A percentile compares a stretch with the other conserved stretches of the same genome.
Conservation (phyloP, 73 alveolate genomes). For the Effrenium voratum region DNA sequence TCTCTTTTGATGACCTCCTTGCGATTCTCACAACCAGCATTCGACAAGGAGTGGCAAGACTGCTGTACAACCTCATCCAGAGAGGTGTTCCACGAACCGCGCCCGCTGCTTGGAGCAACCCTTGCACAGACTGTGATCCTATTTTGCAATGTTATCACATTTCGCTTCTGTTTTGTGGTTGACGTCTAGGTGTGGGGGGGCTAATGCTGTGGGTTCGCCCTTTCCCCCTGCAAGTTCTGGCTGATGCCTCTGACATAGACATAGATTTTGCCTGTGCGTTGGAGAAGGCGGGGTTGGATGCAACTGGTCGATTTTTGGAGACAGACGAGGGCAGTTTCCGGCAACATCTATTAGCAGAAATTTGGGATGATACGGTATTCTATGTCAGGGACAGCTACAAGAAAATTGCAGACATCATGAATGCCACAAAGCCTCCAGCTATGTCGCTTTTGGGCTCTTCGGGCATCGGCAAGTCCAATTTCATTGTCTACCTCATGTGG, state of each 20-base stretch:
- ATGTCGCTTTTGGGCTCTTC: slow-evolving; percentile 49
- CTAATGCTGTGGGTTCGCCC: too few relatives aligned
- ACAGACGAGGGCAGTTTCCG: slow-evolving; percentile 45
- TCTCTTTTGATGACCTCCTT: too few relatives aligned
- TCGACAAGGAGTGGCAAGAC: too few relatives aligned
- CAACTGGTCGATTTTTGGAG: background rate
- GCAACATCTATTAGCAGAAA: background rate
- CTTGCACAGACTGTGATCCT: too few relatives aligned
- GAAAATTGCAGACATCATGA: slow-evolving; percentile 14
- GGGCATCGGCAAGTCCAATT: slow-evolving; percentile 52
- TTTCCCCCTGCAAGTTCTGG: too few relatives aligned
- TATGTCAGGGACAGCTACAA: background rate
- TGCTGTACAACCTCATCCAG: too few relatives aligned
- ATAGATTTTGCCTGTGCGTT: background rate
- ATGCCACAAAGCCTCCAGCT: slow-evolving; percentile 20
- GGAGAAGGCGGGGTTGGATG: slow-evolving; percentile 2
- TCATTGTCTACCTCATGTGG: slow-evolving; percentile 34
- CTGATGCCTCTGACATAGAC: background rate
- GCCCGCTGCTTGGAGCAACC: too few relatives aligned
- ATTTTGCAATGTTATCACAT: too few relatives aligned
- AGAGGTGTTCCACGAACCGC: too few relatives aligned
- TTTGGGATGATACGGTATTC: slow-evolving; percentile 46
- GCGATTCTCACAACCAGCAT: too few relatives aligned
- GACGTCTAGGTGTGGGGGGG: too few relatives aligned
- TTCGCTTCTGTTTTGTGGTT: too few relatives aligned